Evolutionary conservation across 805 yeast species (phyloP), one percentile per base, ranked within the genome.

Genomic region (Metschnikowia reukaufii): DNA sequence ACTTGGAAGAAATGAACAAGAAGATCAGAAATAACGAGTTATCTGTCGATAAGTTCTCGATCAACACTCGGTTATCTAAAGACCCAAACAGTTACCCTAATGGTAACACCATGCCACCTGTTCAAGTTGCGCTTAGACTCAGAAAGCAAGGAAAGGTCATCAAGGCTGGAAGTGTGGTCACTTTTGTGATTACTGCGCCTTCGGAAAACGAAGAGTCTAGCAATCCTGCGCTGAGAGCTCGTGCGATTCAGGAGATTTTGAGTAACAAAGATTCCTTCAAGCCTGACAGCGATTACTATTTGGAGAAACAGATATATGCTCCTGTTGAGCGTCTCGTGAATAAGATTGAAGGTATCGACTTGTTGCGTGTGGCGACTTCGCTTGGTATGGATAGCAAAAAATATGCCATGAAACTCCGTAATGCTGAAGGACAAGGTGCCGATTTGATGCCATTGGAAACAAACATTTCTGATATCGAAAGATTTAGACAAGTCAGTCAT

Each of bases 251-350:
- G 54, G 97, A 92, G 58, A 77, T 90, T 6, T 64, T 85, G 61
- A 62, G 67, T 29, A 79, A 78, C 44, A 66, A 71, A 32, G 70
- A 74, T 7, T 67, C 68, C 3, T 76, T 84, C 49, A 71, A 65
- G 50, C 89, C 94, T 1, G 99, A 94, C 65, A 77, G 87, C 1
- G 75, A 72, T 33, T 91, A 79, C 61, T 94, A 94, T 63, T 71
- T 92, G 56, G 94, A 84, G 54, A 87, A 89, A 63, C 99, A 94
- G 67, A 78, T 94, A 8, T 81, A 86, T 58, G 90, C 95, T 2
- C 97, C 97, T 3, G 83, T 94, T 8, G 95, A 88, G 62, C 82
- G 99, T 67, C 73, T 94, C 44, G 72, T 92, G 35, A 95, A 85
- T 55, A 79, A 85, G 51, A 83, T 94, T 44, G 95, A 89, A 54